Evolutionary conservation across 2,329 filamentous ascomycete genomes (phyloP).

Genomic region (Metarhizium guizhouense): DNA sequence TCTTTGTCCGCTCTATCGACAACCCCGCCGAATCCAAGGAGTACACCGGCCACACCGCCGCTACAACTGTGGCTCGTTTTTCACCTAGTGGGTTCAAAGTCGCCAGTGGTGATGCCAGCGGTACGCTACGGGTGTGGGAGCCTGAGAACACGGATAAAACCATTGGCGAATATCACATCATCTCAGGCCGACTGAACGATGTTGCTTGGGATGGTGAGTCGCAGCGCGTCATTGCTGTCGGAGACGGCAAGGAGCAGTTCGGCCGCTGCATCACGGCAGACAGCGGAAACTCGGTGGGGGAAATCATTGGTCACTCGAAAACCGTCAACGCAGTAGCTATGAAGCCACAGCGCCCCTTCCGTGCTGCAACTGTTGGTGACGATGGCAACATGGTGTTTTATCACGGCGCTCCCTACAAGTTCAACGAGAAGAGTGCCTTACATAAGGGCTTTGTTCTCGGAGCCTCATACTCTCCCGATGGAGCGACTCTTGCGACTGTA

Average conservation of each 20-base stretch:
- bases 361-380: conserved; percentile 85
- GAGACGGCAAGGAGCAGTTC: conserved; percentile 87
- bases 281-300: conserved; percentile 91
- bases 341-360: conserved; percentile 78
- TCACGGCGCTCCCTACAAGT: conserved; percentile 92
- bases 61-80: conserved; percentile 89
- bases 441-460: conserved; percentile 88
- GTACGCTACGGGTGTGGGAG: conserved; percentile 87
- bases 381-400: conserved; percentile 87
- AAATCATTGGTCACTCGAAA: conserved; percentile 85
- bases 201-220: conserved; percentile 97
- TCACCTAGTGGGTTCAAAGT: conserved; percentile 91
- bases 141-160: conserved; percentile 75
- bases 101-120: conserved; percentile 80
- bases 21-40: conserved; percentile 75
- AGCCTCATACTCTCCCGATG: conserved; percentile 84
- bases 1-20: conserved; percentile 94
- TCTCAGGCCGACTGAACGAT: conserved; percentile 91
- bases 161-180: conserved; percentile 90
- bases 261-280: conserved; percentile 93
- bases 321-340: conserved; percentile 87
- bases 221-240: conserved; percentile 91
- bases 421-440: conserved; percentile 71
- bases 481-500: conserved; percentile 71
- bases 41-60: conserved; percentile 82